A percentile compares a stretch with the other conserved stretches of the same genome.
Evolutionary conservation across 805 yeast genomes (phyloP).

Genomic region (Danielozyma ontarioensis): DNA sequence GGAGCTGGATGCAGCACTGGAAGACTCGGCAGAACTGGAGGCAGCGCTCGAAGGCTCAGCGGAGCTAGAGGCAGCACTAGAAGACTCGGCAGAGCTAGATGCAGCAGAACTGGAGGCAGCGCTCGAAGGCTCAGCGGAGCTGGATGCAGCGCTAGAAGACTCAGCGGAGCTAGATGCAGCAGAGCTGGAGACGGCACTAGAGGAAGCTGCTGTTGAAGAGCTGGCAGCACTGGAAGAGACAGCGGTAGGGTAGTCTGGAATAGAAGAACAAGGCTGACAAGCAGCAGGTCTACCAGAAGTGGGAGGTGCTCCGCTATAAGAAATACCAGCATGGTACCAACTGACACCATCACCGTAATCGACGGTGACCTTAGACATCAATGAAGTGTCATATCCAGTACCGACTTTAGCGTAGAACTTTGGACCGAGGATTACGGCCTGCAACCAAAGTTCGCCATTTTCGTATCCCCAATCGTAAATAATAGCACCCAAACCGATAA

Average conservation of each 20-base stretch:
- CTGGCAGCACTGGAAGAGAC: not conserved
- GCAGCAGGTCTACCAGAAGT: conserved; percentile 15
- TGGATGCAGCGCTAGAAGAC: too few relatives aligned
- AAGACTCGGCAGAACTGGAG: too few relatives aligned
- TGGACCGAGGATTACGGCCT: not conserved
- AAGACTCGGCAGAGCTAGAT: too few relatives aligned
- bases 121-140: too few relatives aligned
- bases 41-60: too few relatives aligned
- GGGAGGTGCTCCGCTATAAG: conserved; percentile 13
- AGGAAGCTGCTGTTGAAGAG: not conserved
- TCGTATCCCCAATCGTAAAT: not conserved
- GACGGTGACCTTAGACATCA: conserved; percentile 10
- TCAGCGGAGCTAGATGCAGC: not conserved
- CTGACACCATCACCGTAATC: conserved; percentile 12
- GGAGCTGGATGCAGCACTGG: too few relatives aligned
- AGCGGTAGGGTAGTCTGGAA: not conserved
- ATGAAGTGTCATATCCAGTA: conserved; percentile 13
- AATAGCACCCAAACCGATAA: conserved; percentile 15
- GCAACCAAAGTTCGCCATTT: not conserved
- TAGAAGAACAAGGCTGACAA: conserved; percentile 13
- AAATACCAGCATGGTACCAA: conserved; percentile 9
- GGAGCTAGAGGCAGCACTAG: too few relatives aligned
- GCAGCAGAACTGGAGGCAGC: too few relatives aligned
- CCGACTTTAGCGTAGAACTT: conserved; percentile 13
- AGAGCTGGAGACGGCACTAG: not conserved